phyloP scores from a whole-genome alignment of 495 filamentous ascomycete genomes.

The Copromyces sp. region DNA sequence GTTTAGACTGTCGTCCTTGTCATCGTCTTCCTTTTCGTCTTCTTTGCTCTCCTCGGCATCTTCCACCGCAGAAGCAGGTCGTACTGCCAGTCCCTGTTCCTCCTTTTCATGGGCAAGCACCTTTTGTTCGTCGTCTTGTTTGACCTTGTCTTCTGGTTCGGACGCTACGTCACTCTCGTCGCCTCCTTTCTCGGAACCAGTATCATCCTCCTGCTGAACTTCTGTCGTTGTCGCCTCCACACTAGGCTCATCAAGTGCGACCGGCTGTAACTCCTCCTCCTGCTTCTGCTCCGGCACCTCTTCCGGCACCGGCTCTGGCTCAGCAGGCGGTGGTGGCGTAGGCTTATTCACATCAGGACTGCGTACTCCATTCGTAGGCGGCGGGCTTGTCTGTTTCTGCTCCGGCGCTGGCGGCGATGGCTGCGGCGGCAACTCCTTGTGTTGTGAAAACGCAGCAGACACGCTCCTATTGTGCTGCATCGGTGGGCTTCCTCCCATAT shows the following conservation, averaged over 20 bases:
- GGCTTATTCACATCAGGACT: not conserved
- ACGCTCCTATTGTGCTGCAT: conserved; percentile 13
- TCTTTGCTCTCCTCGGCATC: conserved; percentile 24
- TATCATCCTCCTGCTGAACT: conserved; percentile 15
- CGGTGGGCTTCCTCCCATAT: conserved; percentile 13
- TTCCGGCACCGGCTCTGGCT: conserved; percentile 10
- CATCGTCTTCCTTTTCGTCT: conserved; percentile 26
- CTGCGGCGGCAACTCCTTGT: conserved; percentile 29
- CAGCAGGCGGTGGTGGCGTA: not conserved
- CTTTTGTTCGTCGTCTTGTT: conserved; percentile 44
- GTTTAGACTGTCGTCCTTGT: conserved; percentile 20
- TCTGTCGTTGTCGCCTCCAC: conserved; percentile 16
- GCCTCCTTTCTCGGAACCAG: conserved; percentile 17
- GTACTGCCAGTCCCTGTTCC: conserved; percentile 35
- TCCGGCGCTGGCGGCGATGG: conserved; percentile 16
- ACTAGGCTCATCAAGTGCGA: conserved; percentile 7
- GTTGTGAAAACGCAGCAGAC: conserved; percentile 15
- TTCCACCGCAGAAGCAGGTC: conserved; percentile 25
- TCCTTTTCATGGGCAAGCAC: conserved; percentile 44
- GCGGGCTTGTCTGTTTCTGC: not conserved
- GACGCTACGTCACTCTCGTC: conserved; percentile 12
- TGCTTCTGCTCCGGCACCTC: not conserved
- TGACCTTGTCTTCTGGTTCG: conserved; percentile 25
- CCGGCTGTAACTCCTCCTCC: not conserved
- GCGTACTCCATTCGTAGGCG: not conserved